Conservation (phyloP, 116 monocot genomes). For the Trichopus zeylanicus region DNA sequence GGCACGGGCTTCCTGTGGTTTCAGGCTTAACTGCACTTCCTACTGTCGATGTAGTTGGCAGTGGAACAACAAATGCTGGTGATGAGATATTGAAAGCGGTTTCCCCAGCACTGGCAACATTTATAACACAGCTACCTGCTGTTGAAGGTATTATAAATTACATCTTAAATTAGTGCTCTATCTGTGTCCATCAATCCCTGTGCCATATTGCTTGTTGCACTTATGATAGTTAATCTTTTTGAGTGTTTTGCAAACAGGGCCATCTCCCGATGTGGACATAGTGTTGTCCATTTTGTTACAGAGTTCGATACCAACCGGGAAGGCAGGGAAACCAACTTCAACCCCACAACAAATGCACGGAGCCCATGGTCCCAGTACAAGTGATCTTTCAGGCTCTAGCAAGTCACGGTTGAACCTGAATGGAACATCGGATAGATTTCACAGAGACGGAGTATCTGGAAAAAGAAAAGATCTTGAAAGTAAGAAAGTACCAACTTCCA, state of each 20-base stretch:
- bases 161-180: constrained; percentile 1
- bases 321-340: constrained; percentile 33
- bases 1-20: constrained; percentile 16
- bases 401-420: constrained; percentile 50
- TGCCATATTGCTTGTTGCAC: too few species aligned
- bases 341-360: constrained; percentile 27
- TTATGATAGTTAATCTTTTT: too few species aligned
- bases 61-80: constrained; percentile 24
- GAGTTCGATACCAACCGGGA: constrained; percentile 40
- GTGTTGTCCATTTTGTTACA: constrained; percentile 74
- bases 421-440: constrained; percentile 39
- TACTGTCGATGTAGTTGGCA: constrained; percentile 10
- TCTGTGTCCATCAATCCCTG: too few species aligned
- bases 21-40: constrained; percentile 13
- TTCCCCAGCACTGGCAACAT: constrained; percentile 53
- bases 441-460: constrained; percentile 30
- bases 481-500: constrained; percentile 20
- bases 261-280: constrained; percentile 63
- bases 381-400: constrained; percentile 76
- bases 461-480: constrained; percentile 72
- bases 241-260: constrained; percentile 54
- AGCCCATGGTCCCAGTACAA: constrained; percentile 39
- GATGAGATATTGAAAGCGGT: constrained; percentile 68
- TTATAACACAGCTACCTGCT: constrained; percentile 64
- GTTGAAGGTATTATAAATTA: constrained; percentile 52